Base-by-base conservation (phyloP, 306 rosid species). In the Acacia crassicarpa region DNA sequence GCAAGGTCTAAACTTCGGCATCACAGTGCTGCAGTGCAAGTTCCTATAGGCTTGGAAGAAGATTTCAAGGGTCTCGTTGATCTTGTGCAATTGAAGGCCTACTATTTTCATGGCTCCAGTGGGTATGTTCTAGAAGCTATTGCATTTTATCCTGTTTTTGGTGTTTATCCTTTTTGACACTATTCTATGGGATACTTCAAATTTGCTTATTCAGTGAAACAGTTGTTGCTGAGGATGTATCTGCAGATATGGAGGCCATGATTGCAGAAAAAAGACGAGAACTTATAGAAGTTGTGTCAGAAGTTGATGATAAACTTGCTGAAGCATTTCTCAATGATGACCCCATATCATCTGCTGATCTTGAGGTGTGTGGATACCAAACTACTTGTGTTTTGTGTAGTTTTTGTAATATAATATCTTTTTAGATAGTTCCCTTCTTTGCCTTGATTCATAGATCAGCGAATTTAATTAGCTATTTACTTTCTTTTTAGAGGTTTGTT, bases 31-130 rank as follows among this genome's bases (percentile, higher is more conserved):
- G 99, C 97, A 41, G 43, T 95, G 69, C 99, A 95, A 90, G 94
- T 95, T 78, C 99, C 99, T 16, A 92, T 95, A 62, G 99, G 99
- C 58, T 89, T 95, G 86, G 99, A 95, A 88, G 99, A 93, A 7
- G 88, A 92, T 79, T 93, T 95, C 72, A 89, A 90, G 88, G 99
- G 99, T 82, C 98, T 95, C 27, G 16, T 95, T 80, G 99, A 95
- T 84, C 99, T 95, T 82, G 98, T 95, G 83, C 90, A 92, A 80
- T 86, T 85, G 71, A 95, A 93, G 85, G 99, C 99, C 46, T 87
- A 83, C 82, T 95, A 90, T 76, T 95, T 93, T 87, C 93, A 84
- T 40, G 99, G 99, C 70, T 71, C 94, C 69, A 93, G 16, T 82
- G 99, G 99, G 99, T 95, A 79, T 20, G 90, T 87, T 86, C 77